Evolutionary conservation across 1,284 basidiomycete species (phyloP), one percentile per base, ranked within the genome.

Genomic region (Apiotrichum gracile): DNA sequence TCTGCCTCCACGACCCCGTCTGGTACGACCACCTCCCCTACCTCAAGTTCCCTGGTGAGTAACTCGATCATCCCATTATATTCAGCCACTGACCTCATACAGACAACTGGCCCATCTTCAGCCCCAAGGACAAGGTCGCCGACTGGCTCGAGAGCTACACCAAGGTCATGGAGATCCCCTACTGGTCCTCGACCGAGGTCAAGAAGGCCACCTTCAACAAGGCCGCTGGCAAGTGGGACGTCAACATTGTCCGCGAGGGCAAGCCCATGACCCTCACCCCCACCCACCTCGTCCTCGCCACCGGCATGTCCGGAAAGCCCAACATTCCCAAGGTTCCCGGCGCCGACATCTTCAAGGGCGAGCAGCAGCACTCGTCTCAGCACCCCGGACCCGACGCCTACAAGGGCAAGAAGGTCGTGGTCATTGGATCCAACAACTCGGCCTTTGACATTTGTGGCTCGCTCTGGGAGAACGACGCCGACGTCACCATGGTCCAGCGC

Each of bases 1-100:
- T 84, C 33, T 82, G 78, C 57, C 71, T 85, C 44, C 83, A 85
- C 62, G 80, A 82, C 64, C 79, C 82, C 21, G 80, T 84, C 42
- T 84, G 57, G 59, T 57, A 57, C 51, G 59, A 63, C 59, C 61
- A 63, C 59, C 50, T 83, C 34, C 77, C 78, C 74, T 83, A 57
- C 55, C 78, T 68, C 34, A 55, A 57, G 27, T 78, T 74, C 55
- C 77, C 77, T 38, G 45, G 45, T 46, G 22, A 46, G 44, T 46
- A 22, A 14, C 29, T 13, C 17, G 3, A 34, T 19, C 17, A 19
- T 19, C 16, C 3, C 25, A 14, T 17, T 10, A 7, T 27, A 21
- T 19, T 2, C 5, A 10, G 16, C 9, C 3, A 16, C 43, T 45
- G 14, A 43, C 29, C 12, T n/a, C 62, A 66, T 17, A 13, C 33